Evolutionary conservation across 2,329 filamentous ascomycete species (phyloP).

Genomic region (Cercospora brassicicola): DNA sequence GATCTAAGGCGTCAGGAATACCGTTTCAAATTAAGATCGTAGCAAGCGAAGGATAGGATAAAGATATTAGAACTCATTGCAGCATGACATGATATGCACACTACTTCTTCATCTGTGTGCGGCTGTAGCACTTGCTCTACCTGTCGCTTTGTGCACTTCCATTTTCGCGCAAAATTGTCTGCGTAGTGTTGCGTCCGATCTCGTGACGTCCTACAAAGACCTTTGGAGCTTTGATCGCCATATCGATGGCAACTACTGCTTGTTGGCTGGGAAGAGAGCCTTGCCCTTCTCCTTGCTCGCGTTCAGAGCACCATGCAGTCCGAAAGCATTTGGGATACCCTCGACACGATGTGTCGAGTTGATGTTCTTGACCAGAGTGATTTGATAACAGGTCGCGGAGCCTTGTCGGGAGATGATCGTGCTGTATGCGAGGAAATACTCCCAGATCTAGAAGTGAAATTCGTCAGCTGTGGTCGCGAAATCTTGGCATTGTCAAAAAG

Average conservation of each 20-base stretch:
- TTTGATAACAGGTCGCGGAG: constrained; percentile 81
- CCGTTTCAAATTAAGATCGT: too few relatives aligned
- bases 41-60: too few relatives aligned
- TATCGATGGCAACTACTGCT: neutral
- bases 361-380: constrained; percentile 84
- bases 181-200: too few relatives aligned
- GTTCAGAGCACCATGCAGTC: constrained; percentile 64
- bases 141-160: neutral
- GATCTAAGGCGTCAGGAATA: too few relatives aligned
- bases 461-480: constrained; percentile 8
- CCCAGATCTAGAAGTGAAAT: constrained; percentile 67
- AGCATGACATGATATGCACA: constrained; percentile 2
- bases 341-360: constrained; percentile 82
- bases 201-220: too few relatives aligned
- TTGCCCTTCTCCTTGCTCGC: constrained; percentile 46
- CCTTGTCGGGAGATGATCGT: constrained; percentile 84
- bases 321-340: constrained; percentile 68
- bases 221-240: too few relatives aligned
- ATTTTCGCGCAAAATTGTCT: too few relatives aligned
- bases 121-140: neutral
- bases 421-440: constrained; percentile 83
- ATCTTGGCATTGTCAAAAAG: neutral
- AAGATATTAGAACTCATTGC: too few relatives aligned
- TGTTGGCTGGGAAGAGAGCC: constrained; percentile 31
- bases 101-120: neutral